Evolutionary conservation across 1,284 basidiomycete species (phyloP), one percentile per base, ranked within the genome.

Genomic region (Ustilago hordei): DNA sequence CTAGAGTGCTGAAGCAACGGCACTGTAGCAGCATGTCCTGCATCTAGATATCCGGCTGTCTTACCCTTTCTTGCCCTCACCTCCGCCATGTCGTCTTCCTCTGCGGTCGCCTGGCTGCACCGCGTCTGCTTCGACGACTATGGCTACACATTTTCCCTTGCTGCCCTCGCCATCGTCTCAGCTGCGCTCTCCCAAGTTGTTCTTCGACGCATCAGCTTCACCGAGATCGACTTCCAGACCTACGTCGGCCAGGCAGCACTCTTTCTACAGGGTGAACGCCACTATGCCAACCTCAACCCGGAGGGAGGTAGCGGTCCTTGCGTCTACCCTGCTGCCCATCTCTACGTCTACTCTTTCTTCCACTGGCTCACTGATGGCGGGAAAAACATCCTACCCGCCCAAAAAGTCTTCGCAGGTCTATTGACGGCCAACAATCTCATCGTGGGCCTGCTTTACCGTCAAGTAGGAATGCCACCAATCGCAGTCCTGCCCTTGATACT

Each of bases 171-270:
- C 17, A 19, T 75, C 19, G 55, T 61, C 47, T 66, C 74, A 2
- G 59, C 53, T 23, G 54, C 60, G 17, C 50, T 74, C 1, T 65
- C 67, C 1, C 55, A 70, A 17, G 47, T 43, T 48, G 61, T 77
- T 43, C 64, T 80, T 28, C 39, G 43, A 39, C 71, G 62, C 36
- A 60, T 80, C 58, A 55, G 52, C 59, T 80, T 78, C 87, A 99
- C 97, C n/a, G 96, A 99, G 87, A 99, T 99, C 82, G 97, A 99
- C 87, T 99, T 93, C 90, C 90, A 91, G 84, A 96, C 95, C 0
- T 97, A 97, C 83, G 92, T 95, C 90, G 89, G 92, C 68, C 97
- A 99, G 73, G 90, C 93, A 2, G 89, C 92, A 60, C 86, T 93
- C 55, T 95, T 93, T 86, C 83, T 93, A 53, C 89, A 91, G 53